Percentiles rank a stretch among this genome's conserved stretches.
phyloP scores from a whole-genome alignment of 352 stramenopile genomes.

The Phytophthora multivora region DNA sequence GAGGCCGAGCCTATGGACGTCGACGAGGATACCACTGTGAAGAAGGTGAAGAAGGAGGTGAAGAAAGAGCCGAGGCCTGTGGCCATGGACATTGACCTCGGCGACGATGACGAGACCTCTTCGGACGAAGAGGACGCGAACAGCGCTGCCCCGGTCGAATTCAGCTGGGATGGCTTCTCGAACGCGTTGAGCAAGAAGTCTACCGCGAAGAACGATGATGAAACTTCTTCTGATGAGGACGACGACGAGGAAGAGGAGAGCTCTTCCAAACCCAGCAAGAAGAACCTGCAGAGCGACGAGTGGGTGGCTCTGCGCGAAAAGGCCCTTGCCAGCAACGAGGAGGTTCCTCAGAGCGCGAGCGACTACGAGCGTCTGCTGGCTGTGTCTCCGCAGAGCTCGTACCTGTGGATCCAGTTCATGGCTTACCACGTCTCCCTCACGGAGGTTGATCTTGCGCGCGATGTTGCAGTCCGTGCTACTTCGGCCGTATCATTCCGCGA shows the following conservation, averaged over 20 bases:
- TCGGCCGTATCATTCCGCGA: conserved; percentile 95
- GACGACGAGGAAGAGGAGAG: conserved; percentile 59
- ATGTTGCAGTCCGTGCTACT: conserved; percentile 93
- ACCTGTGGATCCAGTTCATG: conserved; percentile 98
- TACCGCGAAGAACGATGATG: conserved; percentile 49
- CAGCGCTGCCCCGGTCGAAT: conserved; percentile 56
- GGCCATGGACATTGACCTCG: conserved; percentile 46
- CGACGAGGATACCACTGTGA: conserved; percentile 51
- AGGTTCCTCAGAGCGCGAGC: conserved; percentile 91
- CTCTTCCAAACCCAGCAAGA: conserved; percentile 88
- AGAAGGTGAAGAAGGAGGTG: conserved; percentile 37
- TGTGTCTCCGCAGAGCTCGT: conserved; percentile 94
- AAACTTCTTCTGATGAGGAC: conserved; percentile 58
- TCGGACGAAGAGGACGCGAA: conserved; percentile 65
- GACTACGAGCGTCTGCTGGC: conserved; percentile 96
- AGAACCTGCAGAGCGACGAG: conserved; percentile 92
- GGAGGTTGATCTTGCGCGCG: conserved; percentile 92
- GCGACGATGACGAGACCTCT: conserved; percentile 59
- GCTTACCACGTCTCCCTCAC: conserved; percentile 96
- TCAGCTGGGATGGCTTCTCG: conserved; percentile 87
- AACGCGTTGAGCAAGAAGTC: conserved; percentile 63
- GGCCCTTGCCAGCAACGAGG: conserved; percentile 91
- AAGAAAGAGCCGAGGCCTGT: conserved; percentile 45
- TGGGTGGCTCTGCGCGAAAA: conserved; percentile 95
- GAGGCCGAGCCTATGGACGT: conserved; percentile 55